Conservation (phyloP, 2,329 filamentous ascomycete genomes). For the Cladophialophora exuberans region DNA sequence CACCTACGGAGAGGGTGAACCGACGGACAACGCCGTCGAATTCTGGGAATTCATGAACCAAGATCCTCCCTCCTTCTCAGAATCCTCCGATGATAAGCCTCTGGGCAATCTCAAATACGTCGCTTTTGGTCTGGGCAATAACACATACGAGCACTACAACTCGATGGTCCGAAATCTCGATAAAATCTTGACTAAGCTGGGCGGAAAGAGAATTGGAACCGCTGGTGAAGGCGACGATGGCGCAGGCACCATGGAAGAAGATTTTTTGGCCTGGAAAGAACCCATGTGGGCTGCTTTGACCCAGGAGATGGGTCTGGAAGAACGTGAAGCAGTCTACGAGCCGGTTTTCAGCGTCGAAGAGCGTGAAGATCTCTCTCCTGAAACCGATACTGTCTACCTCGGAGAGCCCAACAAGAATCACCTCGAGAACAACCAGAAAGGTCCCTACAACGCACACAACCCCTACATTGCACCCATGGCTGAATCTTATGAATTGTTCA, state of each 20-base stretch:
- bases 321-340: constrained; percentile 95
- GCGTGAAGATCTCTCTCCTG: constrained; percentile 70
- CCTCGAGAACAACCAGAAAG: constrained; percentile 79
- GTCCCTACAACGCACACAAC: constrained; percentile 94
- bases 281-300: constrained; percentile 93
- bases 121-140: constrained; percentile 95
- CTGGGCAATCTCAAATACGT: constrained; percentile 88
- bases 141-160: constrained; percentile 99
- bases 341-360: constrained; percentile 84
- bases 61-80: constrained; percentile 80
- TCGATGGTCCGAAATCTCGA: constrained; percentile 94
- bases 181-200: constrained; percentile 77
- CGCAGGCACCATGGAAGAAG: constrained; percentile 98
- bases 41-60: constrained; percentile 95
- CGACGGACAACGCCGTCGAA: constrained; percentile 97
- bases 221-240: constrained; percentile 97
- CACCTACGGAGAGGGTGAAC: constrained; percentile 97
- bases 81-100: constrained; percentile 62
- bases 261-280: constrained; percentile 98
- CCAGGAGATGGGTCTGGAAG: constrained; percentile 83
- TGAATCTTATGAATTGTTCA: constrained; percentile 90
- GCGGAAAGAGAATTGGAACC: constrained; percentile 79
- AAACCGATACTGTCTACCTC: constrained; percentile 83
- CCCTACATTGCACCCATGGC: constrained; percentile 93
- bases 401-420: constrained; percentile 97